Base-by-base conservation (phyloP, 768 basidiomycete species). In the Trichaptum fuscoviolaceum region DNA sequence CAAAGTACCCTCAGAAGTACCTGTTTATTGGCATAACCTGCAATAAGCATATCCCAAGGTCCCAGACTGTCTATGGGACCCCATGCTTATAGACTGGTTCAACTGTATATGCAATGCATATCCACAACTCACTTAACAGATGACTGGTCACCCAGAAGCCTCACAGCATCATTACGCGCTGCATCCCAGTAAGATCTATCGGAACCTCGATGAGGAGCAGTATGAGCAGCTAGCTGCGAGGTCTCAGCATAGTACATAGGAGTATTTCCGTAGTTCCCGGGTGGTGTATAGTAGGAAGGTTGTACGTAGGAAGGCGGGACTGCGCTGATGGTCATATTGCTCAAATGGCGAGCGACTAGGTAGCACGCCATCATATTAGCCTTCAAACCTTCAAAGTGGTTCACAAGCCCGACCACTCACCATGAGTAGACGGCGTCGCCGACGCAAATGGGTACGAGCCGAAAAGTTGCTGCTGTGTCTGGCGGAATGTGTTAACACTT, bases 371-470 rank as follows among this genome's bases (percentile, higher is more conserved):
- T 25, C 25, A 3, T 17, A 66, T 52, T 4, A 52, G 42, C 3
- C 42, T 20, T 52, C 42, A 8, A 30, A 2, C 4, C 30, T 30
- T 52, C 15, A 52, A 36, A 58, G 27, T 69, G n/a, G 73, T 64
- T 70, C 73, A 73, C 69, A 73, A 67, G 68, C 60, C 18, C 61
- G 52, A 59, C 35, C 58, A 70, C 77, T 68, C 72, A 91, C 92
- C 90, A 72, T 93, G 91, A 42, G 85, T 81, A 8, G 90, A 84
- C n/a, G 91, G 90, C 4, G 87, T 90, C 27, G 88, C 87, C 67
- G 91, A 92, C 52, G 88, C 88, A 71, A 88, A 82, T 52, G 92
- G 89, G 74, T 91, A 93, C 35, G 84, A 79, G 4, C 85, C 83
- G 60, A 91, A 80, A 26, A 93, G 76, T 64, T 83, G 77, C 68